These are phyloP conservation scores for Porphyrellus cyaneotinctus DNA, from an alignment of 768 basidiomycete species.

Conservation along the genomic window DNA sequence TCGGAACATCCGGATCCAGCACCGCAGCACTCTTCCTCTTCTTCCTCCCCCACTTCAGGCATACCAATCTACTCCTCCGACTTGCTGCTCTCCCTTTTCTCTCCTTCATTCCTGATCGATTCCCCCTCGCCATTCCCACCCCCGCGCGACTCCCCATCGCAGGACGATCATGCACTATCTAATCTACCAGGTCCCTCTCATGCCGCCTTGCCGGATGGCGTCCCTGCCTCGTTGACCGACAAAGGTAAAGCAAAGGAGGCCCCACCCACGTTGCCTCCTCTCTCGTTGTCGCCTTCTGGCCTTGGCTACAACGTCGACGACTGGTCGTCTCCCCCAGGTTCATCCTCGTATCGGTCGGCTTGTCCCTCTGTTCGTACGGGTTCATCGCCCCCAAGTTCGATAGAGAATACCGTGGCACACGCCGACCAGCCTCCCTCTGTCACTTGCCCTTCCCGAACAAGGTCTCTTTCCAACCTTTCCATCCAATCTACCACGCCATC, in stretches of 20 bases:
- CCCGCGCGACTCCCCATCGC: conserved; percentile 7
- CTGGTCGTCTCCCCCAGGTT: conserved; percentile 33
- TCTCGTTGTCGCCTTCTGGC: conserved; percentile 54
- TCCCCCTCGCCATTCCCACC: neutral
- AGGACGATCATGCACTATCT: conserved; percentile 16
- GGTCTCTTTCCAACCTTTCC: conserved; percentile 56
- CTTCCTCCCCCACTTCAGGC: neutral
- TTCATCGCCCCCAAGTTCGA: conserved; percentile 17
- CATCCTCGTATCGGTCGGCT: conserved; percentile 38
- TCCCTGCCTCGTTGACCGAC: conserved; percentile 28
- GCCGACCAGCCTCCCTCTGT: conserved; percentile 11
- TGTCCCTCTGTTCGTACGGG: conserved; percentile 37
- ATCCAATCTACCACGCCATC: conserved; percentile 43
- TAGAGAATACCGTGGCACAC: conserved; percentile 9
- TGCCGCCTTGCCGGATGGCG: conserved; percentile 7
- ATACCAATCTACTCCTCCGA: neutral
- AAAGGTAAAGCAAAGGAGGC: conserved; percentile 55
- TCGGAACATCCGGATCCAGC: conserved; percentile 13
- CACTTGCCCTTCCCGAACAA: conserved; percentile 42
- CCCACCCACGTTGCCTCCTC: conserved; percentile 63
- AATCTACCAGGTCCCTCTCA: conserved; percentile 26
- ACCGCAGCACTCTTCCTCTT: neutral
- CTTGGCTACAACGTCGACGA: conserved; percentile 41
- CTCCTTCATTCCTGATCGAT: conserved; percentile 7
- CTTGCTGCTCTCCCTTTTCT: neutral